Base-by-base conservation (phyloP, 805 yeast genomes). In the Cyberlindnera meyerae region DNA sequence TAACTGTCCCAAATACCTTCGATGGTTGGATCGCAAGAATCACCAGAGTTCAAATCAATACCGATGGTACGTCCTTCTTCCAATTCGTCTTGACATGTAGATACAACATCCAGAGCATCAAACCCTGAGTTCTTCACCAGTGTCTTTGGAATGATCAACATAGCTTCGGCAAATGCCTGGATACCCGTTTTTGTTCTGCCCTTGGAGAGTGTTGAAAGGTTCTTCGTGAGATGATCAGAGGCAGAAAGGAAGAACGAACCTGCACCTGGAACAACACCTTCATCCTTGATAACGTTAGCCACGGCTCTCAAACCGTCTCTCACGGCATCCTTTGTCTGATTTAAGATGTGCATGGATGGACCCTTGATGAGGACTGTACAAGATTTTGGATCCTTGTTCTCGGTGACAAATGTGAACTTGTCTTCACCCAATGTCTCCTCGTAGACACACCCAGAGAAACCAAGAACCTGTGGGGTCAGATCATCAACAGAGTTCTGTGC, bases 401-500 rank as follows among this genome's bases (percentile, higher is more conserved):
- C 95, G 37, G 96, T 94, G 35, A 93, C 85, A 64, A 83, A 93
- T 14, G 99, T 93, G 68, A 83, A 93, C 65, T 93, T 93, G 57
- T 94, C 99, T 66, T 93, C 99, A 34, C 97, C 98, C 45, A 93
- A 77, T 21, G 89, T 78, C 58, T 87, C 86, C 67, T 93, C 97
- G 60, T 85, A 85, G 8, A 93, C 95, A 38, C 75, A 69, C 14
- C 97, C 97, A 12, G 96, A 86, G 58, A 63, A 81, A 17, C 99
- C 99, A 43, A 93, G 71, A 6, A 86, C 70, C 2, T 70, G 73
- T 4, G 94, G 87, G 6, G 81, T 55, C 53, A 93, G 71, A 59
- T 90, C 97, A 55, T 93, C 99, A 31, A 89, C 97, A 11, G 96
- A 82, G 64, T 93, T 93, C 66, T 90, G 97, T 8, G 97, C 97